Base-by-base conservation (phyloP, 2,329 filamentous ascomycete genomes). In the Onygena corvina region DNA sequence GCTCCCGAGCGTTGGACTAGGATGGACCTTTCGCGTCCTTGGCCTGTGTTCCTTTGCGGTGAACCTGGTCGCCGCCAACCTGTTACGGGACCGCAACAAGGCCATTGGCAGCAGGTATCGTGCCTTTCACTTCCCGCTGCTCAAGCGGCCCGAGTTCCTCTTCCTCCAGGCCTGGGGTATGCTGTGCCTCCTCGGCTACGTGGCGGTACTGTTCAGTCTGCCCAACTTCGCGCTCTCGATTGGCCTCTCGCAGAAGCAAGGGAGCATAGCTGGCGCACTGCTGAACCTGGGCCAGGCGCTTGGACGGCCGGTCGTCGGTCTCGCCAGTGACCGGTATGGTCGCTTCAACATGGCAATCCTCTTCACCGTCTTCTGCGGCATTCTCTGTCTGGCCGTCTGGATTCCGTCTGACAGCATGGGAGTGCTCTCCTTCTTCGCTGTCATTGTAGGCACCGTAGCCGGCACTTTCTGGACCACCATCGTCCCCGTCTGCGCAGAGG, bases 101-200 rank as follows among this genome's bases (percentile, higher is more conserved):
- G 68, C 72, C 40, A 70, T 79, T 49, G 73, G 74, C 6, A 68
- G 69, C 46, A 69, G 68, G 1, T 69, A 76, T 56, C 66, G 70
- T 20, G 69, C 72, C 1, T 78, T 81, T 56, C 74, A 78, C 57
- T 59, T 71, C 20, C 64, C 66, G 2, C 59, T 81, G 4, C 74
- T 82, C 55, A 69, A 66, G 36, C 68, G 71, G 1, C 62, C 68
- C 0, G 74, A 83, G 54, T 79, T 80, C 52, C 52, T 77, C 3
- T 67, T 80, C 0, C 66, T 83, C n/a, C 66, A 80, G 18, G 66
- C 60, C 2, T 84, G 76, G 66, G 79, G 76, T 0, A 71, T 77
- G 51, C 69, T 82, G 53, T 78, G 72, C 46, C 78, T 82, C 71
- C 65, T 84, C 4, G 81, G 77, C 4, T 84, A 84, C 54, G 75